Percentiles rank a stretch among this genome's conserved stretches.
These are phyloP conservation scores for Tricholoma flavovirens DNA, from an alignment of 768 basidiomycete species.

Conservation along the genomic window DNA sequence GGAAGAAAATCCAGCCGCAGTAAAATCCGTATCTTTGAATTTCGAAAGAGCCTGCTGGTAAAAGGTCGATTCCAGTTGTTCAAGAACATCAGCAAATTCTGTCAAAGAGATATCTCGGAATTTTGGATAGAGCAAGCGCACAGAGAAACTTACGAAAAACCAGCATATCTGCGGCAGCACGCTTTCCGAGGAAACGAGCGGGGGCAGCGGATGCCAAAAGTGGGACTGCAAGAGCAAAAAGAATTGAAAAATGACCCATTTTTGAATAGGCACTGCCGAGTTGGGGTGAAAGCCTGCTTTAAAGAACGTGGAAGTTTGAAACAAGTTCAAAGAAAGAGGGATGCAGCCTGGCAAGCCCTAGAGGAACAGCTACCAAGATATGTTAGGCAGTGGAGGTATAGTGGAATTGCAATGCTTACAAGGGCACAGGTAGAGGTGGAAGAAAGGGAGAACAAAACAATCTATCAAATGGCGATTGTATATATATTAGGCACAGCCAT, in stretches of 20 bases:
- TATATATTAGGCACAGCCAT: slow-evolving; percentile 23
- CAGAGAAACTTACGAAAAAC: slow-evolving; percentile 49
- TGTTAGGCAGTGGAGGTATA: background rate
- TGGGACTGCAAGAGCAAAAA: slow-evolving; percentile 39
- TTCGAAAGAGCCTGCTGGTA: slow-evolving; percentile 61
- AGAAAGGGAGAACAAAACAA: slow-evolving; percentile 15
- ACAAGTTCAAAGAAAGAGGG: slow-evolving; percentile 37
- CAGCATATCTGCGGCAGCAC: slow-evolving; percentile 42
- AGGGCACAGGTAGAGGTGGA: slow-evolving; percentile 28
- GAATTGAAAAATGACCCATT: slow-evolving; percentile 45
- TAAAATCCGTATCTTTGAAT: slow-evolving; percentile 62
- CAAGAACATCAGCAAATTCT: slow-evolving; percentile 77
- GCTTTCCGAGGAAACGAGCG: slow-evolving; percentile 34
- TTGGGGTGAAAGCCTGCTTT: slow-evolving; percentile 35
- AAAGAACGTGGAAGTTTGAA: slow-evolving; percentile 32
- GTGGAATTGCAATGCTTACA: slow-evolving; percentile 25
- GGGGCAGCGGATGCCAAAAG: slow-evolving; percentile 47
- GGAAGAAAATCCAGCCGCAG: slow-evolving; percentile 55
- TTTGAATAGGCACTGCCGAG: slow-evolving; percentile 26
- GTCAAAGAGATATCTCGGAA: background rate
- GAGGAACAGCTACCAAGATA: slow-evolving; percentile 34
- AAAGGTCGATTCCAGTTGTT: slow-evolving; percentile 66
- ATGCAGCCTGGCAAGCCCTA: slow-evolving; percentile 72
- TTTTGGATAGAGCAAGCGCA: background rate
- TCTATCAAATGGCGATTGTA: slow-evolving; percentile 10